Percentiles rank a stretch among this genome's conserved stretches.
These are phyloP conservation scores for Lachnellula subtilissima DNA, from an alignment of 2,329 filamentous ascomycete genomes.

Conservation along the genomic window DNA sequence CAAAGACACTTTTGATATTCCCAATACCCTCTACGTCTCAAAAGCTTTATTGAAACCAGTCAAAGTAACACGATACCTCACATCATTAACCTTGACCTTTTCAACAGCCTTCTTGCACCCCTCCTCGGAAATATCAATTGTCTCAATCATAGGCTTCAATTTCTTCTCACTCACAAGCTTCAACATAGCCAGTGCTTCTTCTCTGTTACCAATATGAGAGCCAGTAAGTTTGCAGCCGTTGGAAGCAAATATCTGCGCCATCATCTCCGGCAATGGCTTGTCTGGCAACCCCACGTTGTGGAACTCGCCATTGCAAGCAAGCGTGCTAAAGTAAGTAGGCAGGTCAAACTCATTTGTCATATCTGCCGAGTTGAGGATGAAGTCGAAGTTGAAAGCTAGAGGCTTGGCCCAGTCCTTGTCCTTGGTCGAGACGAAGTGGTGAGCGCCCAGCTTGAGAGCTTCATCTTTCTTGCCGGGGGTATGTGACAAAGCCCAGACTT, in stretches of 20 bases:
- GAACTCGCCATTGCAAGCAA: slow-evolving; percentile 51
- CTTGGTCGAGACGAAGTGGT: slow-evolving; percentile 46
- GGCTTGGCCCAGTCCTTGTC: slow-evolving; percentile 54
- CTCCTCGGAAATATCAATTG: slow-evolving; percentile 42
- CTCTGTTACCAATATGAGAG: slow-evolving; percentile 57
- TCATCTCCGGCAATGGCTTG: slow-evolving; percentile 41
- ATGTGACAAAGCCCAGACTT: slow-evolving; percentile 61
- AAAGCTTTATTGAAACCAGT: slow-evolving; percentile 65
- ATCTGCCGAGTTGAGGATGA: slow-evolving; percentile 47
- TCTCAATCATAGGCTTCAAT: slow-evolving; percentile 50
- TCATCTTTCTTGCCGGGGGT: slow-evolving; percentile 52
- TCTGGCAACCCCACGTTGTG: slow-evolving; percentile 56
- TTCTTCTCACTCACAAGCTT: slow-evolving; percentile 54
- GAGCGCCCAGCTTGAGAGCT: slow-evolving; percentile 56
- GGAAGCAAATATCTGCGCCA: slow-evolving; percentile 36
- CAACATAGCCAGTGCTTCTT: slow-evolving; percentile 55
- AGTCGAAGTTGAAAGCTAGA: slow-evolving; percentile 46
- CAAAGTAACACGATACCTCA: slow-evolving; percentile 68
- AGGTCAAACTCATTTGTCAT: slow-evolving; percentile 52
- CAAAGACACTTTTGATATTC: too few species aligned
- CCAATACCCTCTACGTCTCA: slow-evolving; percentile 23
- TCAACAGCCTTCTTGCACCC: slow-evolving; percentile 66
- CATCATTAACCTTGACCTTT: slow-evolving; percentile 65
- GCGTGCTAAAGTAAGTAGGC: slow-evolving; percentile 43
- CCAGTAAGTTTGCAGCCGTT: slow-evolving; percentile 34